Evolutionary conservation across 805 yeast species (phyloP), one percentile per base, ranked within the genome.

Genomic region (Maudiozyma serrabonitensis): DNA sequence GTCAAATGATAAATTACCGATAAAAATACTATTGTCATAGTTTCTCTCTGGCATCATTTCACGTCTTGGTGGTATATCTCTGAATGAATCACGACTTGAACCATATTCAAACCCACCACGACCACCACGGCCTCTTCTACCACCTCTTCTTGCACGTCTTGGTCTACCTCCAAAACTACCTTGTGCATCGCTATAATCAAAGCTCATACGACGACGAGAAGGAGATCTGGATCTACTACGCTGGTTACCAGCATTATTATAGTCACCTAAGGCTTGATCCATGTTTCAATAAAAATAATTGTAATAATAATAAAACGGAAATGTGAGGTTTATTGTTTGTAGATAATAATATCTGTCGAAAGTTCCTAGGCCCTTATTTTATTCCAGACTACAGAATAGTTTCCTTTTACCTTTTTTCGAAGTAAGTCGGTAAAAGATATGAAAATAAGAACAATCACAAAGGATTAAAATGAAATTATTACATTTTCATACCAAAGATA

Each of bases 1-100:
- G 47, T 76, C 80, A 61, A 75, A 85, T 6, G 90, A 86, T 49
- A 85, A 70, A 62, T 84, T 84, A 9, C 91, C 90, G 44, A 85
- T 75, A 59, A 84, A 85, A 43, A 84, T 70, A 50, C 87, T 80
- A 62, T 82, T 81, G 46, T 74, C 77, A 62, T 81, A 81, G 64
- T 81, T 78, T 68, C 88, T 75, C 45, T 71, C 72, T 28, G 68
- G 35, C 3, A 31, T 43, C 12, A 18, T 43, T 18, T 43, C 11
- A 25, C 21, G 16, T 15, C 35, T 35, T 11, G 15, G 15, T n/a
- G 34, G 34, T 6, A 38, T 23, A 37, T 35, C 26, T 13, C 37
- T n/a, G 19, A 28, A 28, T 12, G 26, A 18, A n/a, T 28, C 45
- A 23, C 38, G 18, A 15, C 28, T n/a, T 13, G 11, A 13, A 15